Percentiles rank a stretch among this genome's conserved stretches.
These are phyloP conservation scores for Paecilomyces niveus DNA, from an alignment of 2,329 filamentous ascomycete species.

Conservation along the genomic window DNA sequence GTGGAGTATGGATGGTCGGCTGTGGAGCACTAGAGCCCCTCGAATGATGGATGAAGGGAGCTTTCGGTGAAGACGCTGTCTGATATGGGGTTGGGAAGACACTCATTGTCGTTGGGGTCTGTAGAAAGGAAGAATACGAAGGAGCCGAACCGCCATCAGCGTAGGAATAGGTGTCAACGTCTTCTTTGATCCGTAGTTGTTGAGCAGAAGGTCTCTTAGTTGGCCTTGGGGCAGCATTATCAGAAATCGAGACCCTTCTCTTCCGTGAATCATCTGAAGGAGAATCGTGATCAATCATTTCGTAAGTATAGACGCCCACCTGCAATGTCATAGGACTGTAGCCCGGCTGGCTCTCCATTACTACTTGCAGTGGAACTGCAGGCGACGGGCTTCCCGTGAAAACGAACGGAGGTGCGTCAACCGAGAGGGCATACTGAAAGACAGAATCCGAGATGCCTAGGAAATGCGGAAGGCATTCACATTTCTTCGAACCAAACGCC, in stretches of 20 bases:
- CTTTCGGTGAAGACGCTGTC: slow-evolving; percentile 33
- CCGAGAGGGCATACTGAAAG: slow-evolving; percentile 65
- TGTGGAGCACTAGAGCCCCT: slow-evolving; percentile 33
- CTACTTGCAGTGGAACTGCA: slow-evolving; percentile 52
- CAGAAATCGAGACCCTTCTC: slow-evolving; percentile 50
- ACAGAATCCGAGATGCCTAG: slow-evolving; percentile 49
- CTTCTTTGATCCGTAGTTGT: slow-evolving; percentile 42
- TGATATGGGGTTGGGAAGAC: slow-evolving; percentile 33
- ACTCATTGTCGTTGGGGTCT: slow-evolving; percentile 39
- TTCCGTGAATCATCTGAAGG: slow-evolving; percentile 44
- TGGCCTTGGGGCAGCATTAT: slow-evolving; percentile 40
- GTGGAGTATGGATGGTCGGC: slow-evolving; percentile 40
- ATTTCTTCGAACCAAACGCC: slow-evolving; percentile 71
- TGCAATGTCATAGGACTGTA: slow-evolving; percentile 45
- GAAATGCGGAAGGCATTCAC: slow-evolving; percentile 59
- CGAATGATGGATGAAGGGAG: slow-evolving; percentile 36
- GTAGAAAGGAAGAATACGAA: slow-evolving; percentile 45
- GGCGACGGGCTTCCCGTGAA: slow-evolving; percentile 49
- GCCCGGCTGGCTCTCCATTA: slow-evolving; percentile 52
- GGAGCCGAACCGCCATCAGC: slow-evolving; percentile 40
- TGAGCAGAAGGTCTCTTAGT: slow-evolving; percentile 41
- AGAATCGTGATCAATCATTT: slow-evolving; percentile 37
- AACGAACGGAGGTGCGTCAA: slow-evolving; percentile 62
- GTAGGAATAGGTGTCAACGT: slow-evolving; percentile 50
- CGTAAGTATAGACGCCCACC: slow-evolving; percentile 58